Evolutionary conservation across 106 monocot species (phyloP).

Genomic region (Phalaenopsis aphrodite): DNA sequence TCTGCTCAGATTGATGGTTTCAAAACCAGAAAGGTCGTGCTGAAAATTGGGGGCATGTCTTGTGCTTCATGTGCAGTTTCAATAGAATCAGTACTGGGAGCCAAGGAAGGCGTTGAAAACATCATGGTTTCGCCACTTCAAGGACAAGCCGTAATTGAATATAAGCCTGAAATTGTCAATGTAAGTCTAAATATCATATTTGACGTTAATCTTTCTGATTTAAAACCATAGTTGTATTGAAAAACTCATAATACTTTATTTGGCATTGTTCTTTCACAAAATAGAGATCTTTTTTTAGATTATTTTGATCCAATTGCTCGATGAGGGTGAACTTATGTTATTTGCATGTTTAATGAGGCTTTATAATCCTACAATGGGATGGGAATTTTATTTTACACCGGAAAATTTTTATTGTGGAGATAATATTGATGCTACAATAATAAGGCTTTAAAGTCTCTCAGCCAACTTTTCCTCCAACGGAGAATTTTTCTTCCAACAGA

Average conservation of each 20-base stretch:
- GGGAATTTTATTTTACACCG: background rate
- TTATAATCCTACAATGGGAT: background rate
- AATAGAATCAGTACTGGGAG: conserved; percentile 51
- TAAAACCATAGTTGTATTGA: background rate
- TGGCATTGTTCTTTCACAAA: background rate
- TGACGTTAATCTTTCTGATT: background rate
- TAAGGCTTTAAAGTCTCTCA: too few relatives aligned
- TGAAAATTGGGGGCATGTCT: conserved; percentile 52
- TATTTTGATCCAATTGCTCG: background rate
- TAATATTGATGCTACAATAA: background rate
- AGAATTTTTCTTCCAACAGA: too few relatives aligned
- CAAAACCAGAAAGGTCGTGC: conserved; percentile 37
- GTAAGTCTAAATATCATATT: conserved; percentile 23
- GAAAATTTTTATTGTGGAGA: background rate
- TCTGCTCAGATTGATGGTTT: conserved; percentile 9
- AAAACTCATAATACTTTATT: background rate
- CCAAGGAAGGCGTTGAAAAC: conserved; percentile 55
- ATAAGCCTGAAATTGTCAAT: conserved; percentile 41
- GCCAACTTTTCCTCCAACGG: too few relatives aligned
- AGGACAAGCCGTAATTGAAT: conserved; percentile 56
- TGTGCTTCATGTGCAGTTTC: conserved; percentile 61
- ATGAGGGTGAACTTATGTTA: too few relatives aligned
- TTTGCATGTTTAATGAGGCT: background rate
- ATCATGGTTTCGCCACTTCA: conserved; percentile 57
- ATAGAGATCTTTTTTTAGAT: background rate